These are phyloP conservation scores for Yarrowia sp. DNA, from an alignment of 805 yeast genomes.

Conservation along the genomic window DNA sequence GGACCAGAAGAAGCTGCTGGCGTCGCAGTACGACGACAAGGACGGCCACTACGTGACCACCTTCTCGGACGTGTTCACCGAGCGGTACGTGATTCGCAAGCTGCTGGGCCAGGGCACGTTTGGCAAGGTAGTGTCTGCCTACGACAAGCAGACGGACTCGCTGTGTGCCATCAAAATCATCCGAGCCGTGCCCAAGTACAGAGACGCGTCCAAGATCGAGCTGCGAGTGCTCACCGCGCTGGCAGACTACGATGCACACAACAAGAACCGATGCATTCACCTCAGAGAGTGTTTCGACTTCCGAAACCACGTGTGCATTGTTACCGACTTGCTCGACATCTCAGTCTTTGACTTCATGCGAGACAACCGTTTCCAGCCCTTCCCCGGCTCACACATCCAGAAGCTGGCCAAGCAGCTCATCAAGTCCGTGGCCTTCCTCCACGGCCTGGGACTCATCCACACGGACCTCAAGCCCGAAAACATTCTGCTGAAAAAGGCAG, in stretches of 20 bases:
- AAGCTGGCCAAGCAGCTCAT: slow-evolving; percentile 85
- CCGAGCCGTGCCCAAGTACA: slow-evolving; percentile 87
- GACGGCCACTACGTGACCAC: slow-evolving; percentile 49
- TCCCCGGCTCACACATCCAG: slow-evolving; percentile 93
- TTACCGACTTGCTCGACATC: slow-evolving; percentile 84
- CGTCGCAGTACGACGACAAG: slow-evolving; percentile 47
- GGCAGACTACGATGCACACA: slow-evolving; percentile 71
- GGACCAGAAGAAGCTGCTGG: slow-evolving; percentile 40
- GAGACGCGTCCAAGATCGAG: slow-evolving; percentile 95
- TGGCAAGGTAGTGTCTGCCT: slow-evolving; percentile 88
- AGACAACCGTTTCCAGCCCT: slow-evolving; percentile 80
- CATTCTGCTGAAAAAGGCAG: slow-evolving; percentile 69
- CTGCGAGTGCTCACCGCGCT: slow-evolving; percentile 79
- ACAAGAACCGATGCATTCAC: slow-evolving; percentile 79
- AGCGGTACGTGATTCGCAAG: slow-evolving; percentile 69
- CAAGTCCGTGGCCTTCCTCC: slow-evolving; percentile 85
- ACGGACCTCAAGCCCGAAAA: slow-evolving; percentile 98
- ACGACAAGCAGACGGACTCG: slow-evolving; percentile 64
- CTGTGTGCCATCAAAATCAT: slow-evolving; percentile 91
- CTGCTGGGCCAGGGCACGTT: slow-evolving; percentile 91
- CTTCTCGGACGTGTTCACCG: slow-evolving; percentile 56
- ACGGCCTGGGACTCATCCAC: slow-evolving; percentile 87
- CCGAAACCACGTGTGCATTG: slow-evolving; percentile 91
- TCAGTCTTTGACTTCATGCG: slow-evolving; percentile 91
- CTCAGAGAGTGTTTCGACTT: slow-evolving; percentile 89